These are phyloP conservation scores for Cynara cardunculus DNA, from an alignment of 129 eudicot species.

Conservation along the genomic window DNA sequence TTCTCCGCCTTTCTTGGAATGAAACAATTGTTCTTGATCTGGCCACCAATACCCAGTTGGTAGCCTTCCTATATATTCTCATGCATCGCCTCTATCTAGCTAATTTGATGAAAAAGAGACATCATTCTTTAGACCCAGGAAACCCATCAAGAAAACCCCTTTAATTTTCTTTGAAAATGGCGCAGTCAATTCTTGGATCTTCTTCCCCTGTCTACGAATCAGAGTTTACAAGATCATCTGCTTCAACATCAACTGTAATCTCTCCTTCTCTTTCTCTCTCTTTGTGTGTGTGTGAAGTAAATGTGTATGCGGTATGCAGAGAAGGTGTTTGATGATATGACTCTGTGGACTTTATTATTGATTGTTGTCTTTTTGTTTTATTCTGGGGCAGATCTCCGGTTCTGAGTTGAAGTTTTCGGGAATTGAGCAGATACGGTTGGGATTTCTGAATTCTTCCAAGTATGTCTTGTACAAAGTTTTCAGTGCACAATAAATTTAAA, in stretches of 20 bases:
- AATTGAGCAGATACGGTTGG: constrained; percentile 46
- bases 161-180: constrained; percentile 39
- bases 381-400: constrained; percentile 53
- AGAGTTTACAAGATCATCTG: constrained; percentile 26
- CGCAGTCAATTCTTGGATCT: constrained; percentile 45
- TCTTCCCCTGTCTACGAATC: constrained; percentile 35
- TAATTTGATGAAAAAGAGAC: constrained; percentile 5
- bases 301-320: neutral
- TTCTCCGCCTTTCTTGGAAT: constrained; percentile 90
- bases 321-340: constrained; percentile 27
- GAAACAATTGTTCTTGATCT: constrained; percentile 51
- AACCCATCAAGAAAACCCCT: constrained; percentile 10
- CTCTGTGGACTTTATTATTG: neutral
- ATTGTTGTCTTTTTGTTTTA: constrained; percentile 3
- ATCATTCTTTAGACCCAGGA: constrained; percentile 12
- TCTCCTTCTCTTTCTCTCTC: neutral
- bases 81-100: neutral
- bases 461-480: constrained; percentile 29
- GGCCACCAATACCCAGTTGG: constrained; percentile 23
- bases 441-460: constrained; percentile 41
- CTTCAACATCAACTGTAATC: constrained; percentile 44
- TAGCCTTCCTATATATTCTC: neutral
- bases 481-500: neutral
- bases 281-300: neutral
- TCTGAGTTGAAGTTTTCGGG: constrained; percentile 46